Percentiles rank a stretch among this genome's conserved stretches.
Evolutionary conservation across 2,329 filamentous ascomycete genomes (phyloP).

Genomic region (Stromatinia cepivora): DNA sequence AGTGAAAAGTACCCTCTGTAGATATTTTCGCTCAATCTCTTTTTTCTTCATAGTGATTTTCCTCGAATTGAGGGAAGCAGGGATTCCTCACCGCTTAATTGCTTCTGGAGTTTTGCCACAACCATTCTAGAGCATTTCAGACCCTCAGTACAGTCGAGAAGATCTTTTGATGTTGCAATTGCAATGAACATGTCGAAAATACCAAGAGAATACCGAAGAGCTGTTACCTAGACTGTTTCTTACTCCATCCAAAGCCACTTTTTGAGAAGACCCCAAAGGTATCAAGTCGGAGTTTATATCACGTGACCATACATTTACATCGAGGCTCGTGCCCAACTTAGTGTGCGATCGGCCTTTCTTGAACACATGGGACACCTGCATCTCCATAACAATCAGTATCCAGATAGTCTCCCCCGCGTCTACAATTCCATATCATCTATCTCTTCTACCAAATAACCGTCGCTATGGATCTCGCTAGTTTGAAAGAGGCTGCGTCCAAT

Average conservation of each 20-base stretch:
- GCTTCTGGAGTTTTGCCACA: background rate
- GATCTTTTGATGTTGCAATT: background rate
- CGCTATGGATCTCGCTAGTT: conserved; percentile 64
- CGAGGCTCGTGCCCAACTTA: conserved; percentile 6
- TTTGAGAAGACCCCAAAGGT: background rate
- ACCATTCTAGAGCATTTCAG: background rate
- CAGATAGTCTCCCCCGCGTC: conserved; percentile 25
- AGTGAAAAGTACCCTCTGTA: background rate
- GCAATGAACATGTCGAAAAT: background rate
- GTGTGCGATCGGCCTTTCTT: conserved; percentile 15
- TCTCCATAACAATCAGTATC: conserved; percentile 18
- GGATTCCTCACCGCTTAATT: conserved; percentile 3
- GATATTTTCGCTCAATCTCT: background rate
- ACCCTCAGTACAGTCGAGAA: background rate
- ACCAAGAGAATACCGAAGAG: too few species aligned
- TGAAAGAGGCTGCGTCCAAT: conserved; percentile 72
- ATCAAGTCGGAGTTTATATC: rapidly evolving
- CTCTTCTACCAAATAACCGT: background rate
- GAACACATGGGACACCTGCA: conserved; percentile 18
- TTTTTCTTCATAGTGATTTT: background rate
- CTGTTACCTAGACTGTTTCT: background rate
- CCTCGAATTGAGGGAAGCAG: background rate
- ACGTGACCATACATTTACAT: background rate
- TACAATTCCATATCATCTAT: conserved; percentile 14
- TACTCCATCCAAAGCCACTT: background rate